Percentiles rank a stretch among this genome's conserved stretches.
phyloP scores from a whole-genome alignment of 2,329 filamentous ascomycete species.

The Exophiala viscosa region DNA sequence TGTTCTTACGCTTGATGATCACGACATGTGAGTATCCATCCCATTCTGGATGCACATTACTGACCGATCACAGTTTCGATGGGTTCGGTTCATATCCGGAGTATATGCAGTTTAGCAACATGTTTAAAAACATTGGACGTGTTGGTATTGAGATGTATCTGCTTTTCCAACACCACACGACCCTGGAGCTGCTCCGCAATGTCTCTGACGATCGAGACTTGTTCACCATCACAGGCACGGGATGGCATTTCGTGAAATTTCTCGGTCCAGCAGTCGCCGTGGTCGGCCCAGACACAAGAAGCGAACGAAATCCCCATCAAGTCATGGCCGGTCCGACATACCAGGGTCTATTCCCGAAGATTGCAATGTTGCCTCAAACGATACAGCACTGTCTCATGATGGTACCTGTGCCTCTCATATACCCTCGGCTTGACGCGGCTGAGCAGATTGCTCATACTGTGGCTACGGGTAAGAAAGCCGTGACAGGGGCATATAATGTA shows the following conservation, averaged over 20 bases:
- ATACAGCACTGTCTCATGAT: conserved; percentile 98
- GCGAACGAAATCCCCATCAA: conserved; percentile 82
- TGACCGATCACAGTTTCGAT: conserved; percentile 66
- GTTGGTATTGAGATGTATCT: conserved; percentile 97
- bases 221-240: conserved; percentile 94
- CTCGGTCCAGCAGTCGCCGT: conserved; percentile 87
- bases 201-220: conserved; percentile 84
- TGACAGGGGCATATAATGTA: conserved; percentile 94
- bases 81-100: conserved; percentile 96
- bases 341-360: conserved; percentile 93
- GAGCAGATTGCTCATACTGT: conserved; percentile 89
- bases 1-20: conserved; percentile 87
- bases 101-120: conserved; percentile 95
- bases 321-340: conserved; percentile 96
- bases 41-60: neutral
- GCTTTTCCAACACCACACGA: conserved; percentile 97
- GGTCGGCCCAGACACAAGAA: conserved; percentile 85
- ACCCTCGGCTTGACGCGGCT: conserved; percentile 84
- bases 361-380: conserved; percentile 82
- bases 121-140: conserved; percentile 97
- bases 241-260: conserved; percentile 98
- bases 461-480: conserved; percentile 90
- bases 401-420: conserved; percentile 84
- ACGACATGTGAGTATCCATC: conserved; percentile 79
- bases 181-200: conserved; percentile 85